Evolutionary conservation across 169 alveolate genomes (phyloP).

Genomic region (Eimeria tenella): DNA sequence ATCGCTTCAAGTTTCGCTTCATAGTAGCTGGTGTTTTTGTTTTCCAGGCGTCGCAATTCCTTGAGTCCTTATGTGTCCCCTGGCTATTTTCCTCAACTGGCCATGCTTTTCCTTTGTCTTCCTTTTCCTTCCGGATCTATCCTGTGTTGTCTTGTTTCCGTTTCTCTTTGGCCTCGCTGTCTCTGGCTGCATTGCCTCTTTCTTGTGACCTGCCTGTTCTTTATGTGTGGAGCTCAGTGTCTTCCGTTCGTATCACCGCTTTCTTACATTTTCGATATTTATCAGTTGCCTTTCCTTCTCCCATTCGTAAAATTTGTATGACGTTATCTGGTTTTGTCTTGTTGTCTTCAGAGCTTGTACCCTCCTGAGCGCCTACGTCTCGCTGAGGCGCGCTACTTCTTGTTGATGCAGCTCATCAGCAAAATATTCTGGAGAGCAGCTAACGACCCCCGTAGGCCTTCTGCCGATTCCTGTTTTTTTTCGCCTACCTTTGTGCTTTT

Average conservation of each 20-base stretch:
- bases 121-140: too few species aligned
- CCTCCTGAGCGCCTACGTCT: slow-evolving; percentile 93
- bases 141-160: too few species aligned
- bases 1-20: too few species aligned
- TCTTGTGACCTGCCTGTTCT: too few species aligned
- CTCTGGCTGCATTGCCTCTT: too few species aligned
- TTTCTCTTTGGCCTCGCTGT: too few species aligned
- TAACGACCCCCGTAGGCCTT: slow-evolving; percentile 4
- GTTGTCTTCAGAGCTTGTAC: slow-evolving; percentile 83
- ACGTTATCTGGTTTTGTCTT: neutral
- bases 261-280: neutral
- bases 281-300: neutral
- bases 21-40: too few species aligned
- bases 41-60: too few species aligned
- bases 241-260: neutral
- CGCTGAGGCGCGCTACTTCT: slow-evolving; percentile 88
- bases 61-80: too few species aligned
- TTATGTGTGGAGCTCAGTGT: neutral
- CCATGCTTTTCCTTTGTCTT: neutral
- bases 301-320: neutral
- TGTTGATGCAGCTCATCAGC: slow-evolving; percentile 84
- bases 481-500: slow-evolving; percentile 14
- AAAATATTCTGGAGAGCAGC: slow-evolving; percentile 59
- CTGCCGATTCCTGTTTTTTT: neutral
- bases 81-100: too few species aligned